Evolutionary conservation across 345 rosid genomes (phyloP), one percentile per base, ranked within the genome.

Genomic region (Trapa bicornis): DNA sequence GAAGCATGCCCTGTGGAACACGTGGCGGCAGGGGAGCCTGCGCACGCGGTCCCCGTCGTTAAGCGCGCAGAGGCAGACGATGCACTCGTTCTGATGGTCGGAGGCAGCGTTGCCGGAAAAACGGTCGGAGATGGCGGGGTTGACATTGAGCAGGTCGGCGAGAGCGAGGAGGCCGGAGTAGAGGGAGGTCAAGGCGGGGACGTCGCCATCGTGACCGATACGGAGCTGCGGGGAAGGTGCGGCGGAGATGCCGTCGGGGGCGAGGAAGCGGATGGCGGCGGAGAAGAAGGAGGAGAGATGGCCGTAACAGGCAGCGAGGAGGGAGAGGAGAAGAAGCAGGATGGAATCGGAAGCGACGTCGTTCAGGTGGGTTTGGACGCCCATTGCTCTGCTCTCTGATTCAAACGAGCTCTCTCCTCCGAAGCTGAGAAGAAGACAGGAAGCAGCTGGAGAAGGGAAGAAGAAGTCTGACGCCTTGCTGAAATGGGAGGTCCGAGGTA

Each of bases 341-440:
- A 91, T 83, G 29, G 97, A 91, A 64, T 87, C 93, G 22, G 92
- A 85, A 15, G 95, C 82, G 52, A 88, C 81, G 82, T 90, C 97
- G 85, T 71, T 80, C 17, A 88, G 81, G 75, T 88, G 90, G 79
- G 80, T 76, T 67, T 86, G 89, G 37, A 90, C 70, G 12, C 97
- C 95, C 97, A 90, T 90, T 41, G 5, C 3, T 33, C 9, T 38
- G 45, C 43, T 41, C 43, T 41, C 43, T 41, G 43, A 41, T 41
- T 41, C 43, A 41, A 8, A 41, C 43, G 7, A 41, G 7, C 43
- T 41, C 43, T 41, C 6, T 3, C 4, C 43, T 41, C 6, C 4
- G 1, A 41, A 41, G 43, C 6, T 41, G 43, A 8, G 43, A 41
- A 41, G 43, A 41, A 41, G 43, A 41, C 43, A 22, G 43, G 43